A percentile compares a stretch with the other conserved stretches of the same genome.
Evolutionary conservation across 2,329 filamentous ascomycete species (phyloP).

Genomic region (Penicillium sp.): DNA sequence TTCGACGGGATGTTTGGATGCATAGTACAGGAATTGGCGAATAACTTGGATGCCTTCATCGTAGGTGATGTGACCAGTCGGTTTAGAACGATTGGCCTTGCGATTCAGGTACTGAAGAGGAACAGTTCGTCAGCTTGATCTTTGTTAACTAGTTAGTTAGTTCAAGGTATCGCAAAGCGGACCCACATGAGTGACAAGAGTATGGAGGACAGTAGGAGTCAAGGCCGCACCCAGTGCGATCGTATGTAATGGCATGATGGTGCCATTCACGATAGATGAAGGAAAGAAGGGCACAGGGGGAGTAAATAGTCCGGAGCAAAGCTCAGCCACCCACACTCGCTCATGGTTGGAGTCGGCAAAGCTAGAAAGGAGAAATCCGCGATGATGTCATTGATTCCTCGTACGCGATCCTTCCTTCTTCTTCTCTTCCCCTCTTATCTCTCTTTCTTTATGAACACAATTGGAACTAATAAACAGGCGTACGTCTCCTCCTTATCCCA

Average conservation of each 20-base stretch:
- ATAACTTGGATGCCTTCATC: conserved; percentile 87
- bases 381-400: background rate
- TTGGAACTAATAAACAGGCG: background rate
- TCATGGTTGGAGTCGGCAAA: background rate
- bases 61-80: conserved; percentile 87
- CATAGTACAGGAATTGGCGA: conserved; percentile 76
- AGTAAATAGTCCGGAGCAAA: background rate
- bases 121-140: conserved; percentile 5
- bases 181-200: conserved; percentile 78
- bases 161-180: background rate
- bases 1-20: conserved; percentile 85
- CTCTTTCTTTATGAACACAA: background rate
- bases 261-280: conserved; percentile 5
- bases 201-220: conserved; percentile 81
- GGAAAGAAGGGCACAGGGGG: conserved; percentile 1
- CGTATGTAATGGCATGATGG: conserved; percentile 65
- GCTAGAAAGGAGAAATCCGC: background rate
- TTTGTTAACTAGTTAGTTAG: background rate
- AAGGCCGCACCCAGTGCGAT: conserved; percentile 76
- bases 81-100: conserved; percentile 68
- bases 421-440: too few species aligned
- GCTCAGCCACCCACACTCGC: background rate
- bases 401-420: too few species aligned
- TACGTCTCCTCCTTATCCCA: background rate
- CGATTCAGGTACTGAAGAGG: conserved; percentile 71